A percentile compares a stretch with the other conserved stretches of the same genome.
Conservation (phyloP, 2,329 filamentous ascomycete genomes). For the Ophiocordyceps sinensis region DNA sequence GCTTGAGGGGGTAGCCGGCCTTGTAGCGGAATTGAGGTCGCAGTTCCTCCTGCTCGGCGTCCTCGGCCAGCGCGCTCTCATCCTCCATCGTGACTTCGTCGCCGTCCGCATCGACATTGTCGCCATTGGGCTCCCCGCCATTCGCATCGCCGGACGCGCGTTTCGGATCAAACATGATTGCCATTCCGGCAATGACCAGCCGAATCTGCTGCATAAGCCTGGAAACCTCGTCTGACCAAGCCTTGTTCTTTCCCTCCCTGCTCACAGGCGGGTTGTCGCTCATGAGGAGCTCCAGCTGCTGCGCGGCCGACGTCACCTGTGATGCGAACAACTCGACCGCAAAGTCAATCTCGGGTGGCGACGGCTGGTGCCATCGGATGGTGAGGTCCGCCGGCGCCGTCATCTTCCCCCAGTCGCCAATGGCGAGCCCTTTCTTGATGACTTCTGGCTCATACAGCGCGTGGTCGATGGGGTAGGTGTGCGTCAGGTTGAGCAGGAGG, state of each 20-base stretch:
- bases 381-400: conserved; percentile 61
- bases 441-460: conserved; percentile 72
- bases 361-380: conserved; percentile 84
- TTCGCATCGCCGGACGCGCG: conserved; percentile 43
- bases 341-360: conserved; percentile 67
- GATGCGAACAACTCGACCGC: conserved; percentile 79
- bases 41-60: conserved; percentile 65
- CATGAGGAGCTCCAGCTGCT: conserved; percentile 65
- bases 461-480: conserved; percentile 86
- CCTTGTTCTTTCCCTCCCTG: conserved; percentile 88
- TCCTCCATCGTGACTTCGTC: conserved; percentile 30
- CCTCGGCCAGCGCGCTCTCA: conserved; percentile 43
- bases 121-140: conserved; percentile 26
- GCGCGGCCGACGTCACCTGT: conserved; percentile 63
- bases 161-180: conserved; percentile 73
- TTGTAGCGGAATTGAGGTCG: conserved; percentile 80
- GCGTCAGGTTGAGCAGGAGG: conserved; percentile 81
- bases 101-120: conserved; percentile 42
- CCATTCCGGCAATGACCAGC: conserved; percentile 80
- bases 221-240: conserved; percentile 96
- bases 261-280: conserved; percentile 70
- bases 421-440: conserved; percentile 54
- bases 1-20: conserved; percentile 65
- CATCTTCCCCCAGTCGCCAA: conserved; percentile 73
- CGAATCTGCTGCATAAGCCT: conserved; percentile 77